Evolutionary conservation across 2,329 filamentous ascomycete species (phyloP).

Genomic region (Monosporascus sp.): DNA sequence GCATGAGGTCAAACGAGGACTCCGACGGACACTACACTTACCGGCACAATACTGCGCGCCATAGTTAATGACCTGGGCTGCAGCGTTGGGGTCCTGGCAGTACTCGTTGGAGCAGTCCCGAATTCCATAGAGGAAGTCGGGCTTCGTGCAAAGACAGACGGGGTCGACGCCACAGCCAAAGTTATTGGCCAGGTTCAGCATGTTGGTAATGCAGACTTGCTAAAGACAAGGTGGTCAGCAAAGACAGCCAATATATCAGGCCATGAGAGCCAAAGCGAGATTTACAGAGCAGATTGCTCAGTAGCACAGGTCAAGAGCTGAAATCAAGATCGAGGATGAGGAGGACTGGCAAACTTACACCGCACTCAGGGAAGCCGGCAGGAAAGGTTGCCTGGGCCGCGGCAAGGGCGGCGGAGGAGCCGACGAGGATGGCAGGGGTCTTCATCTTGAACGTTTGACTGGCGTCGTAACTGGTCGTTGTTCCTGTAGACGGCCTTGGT

Average conservation of each 20-base stretch:
- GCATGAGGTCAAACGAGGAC: not conserved
- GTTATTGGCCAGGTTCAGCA: conserved; percentile 40
- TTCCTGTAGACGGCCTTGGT: conserved; percentile 15
- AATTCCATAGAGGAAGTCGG: conserved; percentile 35
- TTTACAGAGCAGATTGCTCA: not conserved
- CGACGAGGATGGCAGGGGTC: conserved; percentile 38
- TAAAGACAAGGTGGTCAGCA: conserved; percentile 18
- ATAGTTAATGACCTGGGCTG: conserved; percentile 20
- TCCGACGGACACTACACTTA: conserved; percentile 10
- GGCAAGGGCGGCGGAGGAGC: conserved; percentile 35
- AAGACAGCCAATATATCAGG: not conserved
- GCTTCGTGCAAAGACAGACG: conserved; percentile 38
- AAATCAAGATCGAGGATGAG: not conserved
- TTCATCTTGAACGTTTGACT: conserved; percentile 42
- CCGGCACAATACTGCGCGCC: conserved; percentile 24
- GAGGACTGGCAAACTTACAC: conserved; percentile 39
- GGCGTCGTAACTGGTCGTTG: not conserved
- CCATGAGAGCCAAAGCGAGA: not conserved
- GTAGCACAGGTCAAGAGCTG: not conserved
- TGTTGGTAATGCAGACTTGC: conserved; percentile 46
- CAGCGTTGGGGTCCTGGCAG: conserved; percentile 13
- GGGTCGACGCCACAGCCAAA: conserved; percentile 40
- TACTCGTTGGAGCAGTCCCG: conserved; percentile 25
- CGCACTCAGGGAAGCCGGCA: conserved; percentile 42
- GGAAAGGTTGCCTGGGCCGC: conserved; percentile 36